Evolutionary conservation across 768 basidiomycete species (phyloP).

Genomic region (Brasilioporus rufonigricans): DNA sequence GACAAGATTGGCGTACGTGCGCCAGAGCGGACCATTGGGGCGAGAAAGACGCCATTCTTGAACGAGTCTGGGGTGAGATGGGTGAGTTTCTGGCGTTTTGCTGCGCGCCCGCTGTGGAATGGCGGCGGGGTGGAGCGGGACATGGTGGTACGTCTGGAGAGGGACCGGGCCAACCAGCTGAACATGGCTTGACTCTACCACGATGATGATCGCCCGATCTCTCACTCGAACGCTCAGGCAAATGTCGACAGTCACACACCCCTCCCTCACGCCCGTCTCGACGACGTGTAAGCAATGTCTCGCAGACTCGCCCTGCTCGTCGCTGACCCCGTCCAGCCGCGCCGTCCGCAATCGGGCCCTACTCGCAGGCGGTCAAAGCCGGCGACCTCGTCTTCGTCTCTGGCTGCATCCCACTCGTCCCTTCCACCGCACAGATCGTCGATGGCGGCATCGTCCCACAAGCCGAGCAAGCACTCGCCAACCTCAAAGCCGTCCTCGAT

Average conservation of each 20-base stretch:
- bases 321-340: conserved; percentile 47
- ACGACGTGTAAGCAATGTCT: conserved; percentile 22
- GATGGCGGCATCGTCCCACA: conserved; percentile 35
- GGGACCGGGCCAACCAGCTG: background rate
- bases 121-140: background rate
- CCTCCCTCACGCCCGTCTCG: conserved; percentile 35
- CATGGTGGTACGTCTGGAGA: background rate
- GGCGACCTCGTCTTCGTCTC: conserved; percentile 87
- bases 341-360: conserved; percentile 80
- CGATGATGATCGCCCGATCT: background rate
- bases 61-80: conserved; percentile 73
- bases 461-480: conserved; percentile 80
- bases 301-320: background rate
- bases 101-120: conserved; percentile 22
- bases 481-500: conserved; percentile 80
- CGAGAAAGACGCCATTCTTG: conserved; percentile 88
- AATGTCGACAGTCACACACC: conserved; percentile 36
- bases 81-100: conserved; percentile 55
- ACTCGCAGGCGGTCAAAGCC: conserved; percentile 82
- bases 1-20: conserved; percentile 56
- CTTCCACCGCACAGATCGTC: conserved; percentile 52
- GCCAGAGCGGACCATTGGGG: conserved; percentile 97
- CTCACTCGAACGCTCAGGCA: background rate
- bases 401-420: conserved; percentile 84
- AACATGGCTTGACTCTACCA: background rate